Conservation (phyloP, 495 filamentous ascomycete genomes). For the Pseudevernia furfuracea region DNA sequence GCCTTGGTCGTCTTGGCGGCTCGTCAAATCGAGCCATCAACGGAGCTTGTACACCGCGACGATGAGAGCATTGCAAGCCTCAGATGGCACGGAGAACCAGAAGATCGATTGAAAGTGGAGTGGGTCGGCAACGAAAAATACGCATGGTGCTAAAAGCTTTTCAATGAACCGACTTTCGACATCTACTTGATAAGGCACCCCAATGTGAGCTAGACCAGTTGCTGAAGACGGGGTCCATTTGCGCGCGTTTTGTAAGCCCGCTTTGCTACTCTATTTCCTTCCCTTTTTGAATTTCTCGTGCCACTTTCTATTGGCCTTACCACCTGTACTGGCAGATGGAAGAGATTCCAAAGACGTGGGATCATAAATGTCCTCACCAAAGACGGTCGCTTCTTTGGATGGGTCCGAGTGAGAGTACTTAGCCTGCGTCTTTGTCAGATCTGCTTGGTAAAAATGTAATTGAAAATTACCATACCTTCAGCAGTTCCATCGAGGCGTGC, state of each 20-base stretch:
- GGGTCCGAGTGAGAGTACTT: slow-evolving; percentile 18
- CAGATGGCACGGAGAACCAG: slow-evolving; percentile 52
- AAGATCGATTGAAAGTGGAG: slow-evolving; percentile 52
- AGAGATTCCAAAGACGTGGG: slow-evolving; percentile 26
- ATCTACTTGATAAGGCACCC: neutral
- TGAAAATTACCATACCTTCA: slow-evolving; percentile 34
- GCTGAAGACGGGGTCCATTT: neutral
- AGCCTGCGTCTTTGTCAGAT: slow-evolving; percentile 13
- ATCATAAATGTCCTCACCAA: slow-evolving; percentile 2
- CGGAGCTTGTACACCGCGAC: slow-evolving; percentile 50
- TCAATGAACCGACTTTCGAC: neutral
- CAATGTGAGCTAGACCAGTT: neutral
- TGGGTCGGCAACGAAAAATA: slow-evolving; percentile 93
- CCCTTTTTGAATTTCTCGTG: slow-evolving; percentile 69
- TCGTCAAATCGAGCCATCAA: slow-evolving; percentile 29
- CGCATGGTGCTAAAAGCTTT: slow-evolving; percentile 66
- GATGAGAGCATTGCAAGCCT: slow-evolving; percentile 56
- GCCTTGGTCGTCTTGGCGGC: slow-evolving; percentile 35
- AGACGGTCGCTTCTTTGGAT: slow-evolving; percentile 13
- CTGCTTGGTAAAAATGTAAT: neutral
- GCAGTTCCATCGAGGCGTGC: slow-evolving; percentile 39
- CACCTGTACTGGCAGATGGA: slow-evolving; percentile 31
- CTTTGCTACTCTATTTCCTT: slow-evolving; percentile 25
- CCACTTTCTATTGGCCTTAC: slow-evolving; percentile 66
- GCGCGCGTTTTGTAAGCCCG: neutral